Percentiles rank a stretch among this genome's conserved stretches.
Evolutionary conservation across 2,329 filamentous ascomycete species (phyloP).

Genomic region (Xylaria sp.): DNA sequence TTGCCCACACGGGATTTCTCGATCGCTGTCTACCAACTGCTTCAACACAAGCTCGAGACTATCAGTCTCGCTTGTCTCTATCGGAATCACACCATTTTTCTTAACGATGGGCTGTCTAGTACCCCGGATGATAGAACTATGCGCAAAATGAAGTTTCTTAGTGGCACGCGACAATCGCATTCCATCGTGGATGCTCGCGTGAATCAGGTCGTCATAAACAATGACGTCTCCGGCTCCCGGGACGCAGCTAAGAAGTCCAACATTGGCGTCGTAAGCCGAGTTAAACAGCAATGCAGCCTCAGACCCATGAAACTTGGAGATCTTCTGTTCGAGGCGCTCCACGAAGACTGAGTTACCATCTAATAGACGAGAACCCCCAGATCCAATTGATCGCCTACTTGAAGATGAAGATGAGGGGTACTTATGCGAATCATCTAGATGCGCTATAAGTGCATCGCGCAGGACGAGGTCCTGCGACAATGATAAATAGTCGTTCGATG

Average conservation of each 20-base stretch:
- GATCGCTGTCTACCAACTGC: slow-evolving; percentile 39
- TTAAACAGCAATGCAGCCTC: slow-evolving; percentile 63
- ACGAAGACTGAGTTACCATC: slow-evolving; percentile 62
- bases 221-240: slow-evolving; percentile 71
- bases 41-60: slow-evolving; percentile 47
- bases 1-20: slow-evolving; percentile 33
- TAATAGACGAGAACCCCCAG: slow-evolving; percentile 64
- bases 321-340: slow-evolving; percentile 58
- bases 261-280: slow-evolving; percentile 74
- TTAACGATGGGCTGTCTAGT: not conserved
- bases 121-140: slow-evolving; percentile 60
- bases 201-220: slow-evolving; percentile 79
- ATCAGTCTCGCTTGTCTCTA: not conserved
- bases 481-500: slow-evolving; percentile 83
- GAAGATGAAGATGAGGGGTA: slow-evolving; percentile 25
- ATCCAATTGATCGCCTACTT: slow-evolving; percentile 51
- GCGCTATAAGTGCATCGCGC: slow-evolving; percentile 53
- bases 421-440: slow-evolving; percentile 12
- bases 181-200: slow-evolving; percentile 82
- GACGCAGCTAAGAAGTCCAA: slow-evolving; percentile 69
- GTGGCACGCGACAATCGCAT: slow-evolving; percentile 73
- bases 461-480: slow-evolving; percentile 65
- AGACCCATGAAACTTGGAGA: slow-evolving; percentile 61
- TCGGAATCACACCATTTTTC: not conserved
- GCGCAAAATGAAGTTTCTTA: slow-evolving; percentile 62